Evolutionary conservation across 106 monocot species (phyloP).

Genomic region (Allium fistulosum): DNA sequence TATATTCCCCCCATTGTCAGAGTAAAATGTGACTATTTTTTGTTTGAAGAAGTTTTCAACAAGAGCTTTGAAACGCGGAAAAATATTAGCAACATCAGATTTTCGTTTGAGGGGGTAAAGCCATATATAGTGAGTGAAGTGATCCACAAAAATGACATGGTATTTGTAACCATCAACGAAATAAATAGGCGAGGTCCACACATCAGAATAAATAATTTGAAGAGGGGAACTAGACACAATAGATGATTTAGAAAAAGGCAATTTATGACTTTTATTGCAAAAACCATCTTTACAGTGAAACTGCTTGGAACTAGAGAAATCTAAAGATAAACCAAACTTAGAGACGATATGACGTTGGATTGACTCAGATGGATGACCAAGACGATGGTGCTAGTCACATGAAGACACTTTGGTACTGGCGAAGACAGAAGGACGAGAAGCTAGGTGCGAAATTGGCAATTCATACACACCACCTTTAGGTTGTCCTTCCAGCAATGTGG

Average conservation of each 20-base stretch:
- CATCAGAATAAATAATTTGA: neutral
- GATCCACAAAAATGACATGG: constrained; percentile 7
- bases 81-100: neutral
- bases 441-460: neutral
- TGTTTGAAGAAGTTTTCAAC: neutral
- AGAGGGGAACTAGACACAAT: neutral
- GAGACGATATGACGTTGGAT: no score
- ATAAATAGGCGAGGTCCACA: constrained; percentile 3
- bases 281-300: neutral
- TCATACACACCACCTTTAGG: neutral
- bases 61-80: neutral
- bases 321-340: no score
- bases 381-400: neutral
- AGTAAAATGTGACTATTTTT: neutral
- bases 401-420: neutral
- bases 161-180: constrained; percentile 9
- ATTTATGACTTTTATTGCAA: constrained; percentile 7
- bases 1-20: constrained; percentile 7
- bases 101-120: constrained; percentile 5
- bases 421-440: neutral
- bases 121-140: constrained; percentile 1
- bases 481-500: neutral
- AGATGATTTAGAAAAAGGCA: neutral
- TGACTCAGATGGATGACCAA: neutral
- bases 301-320: no score